Base-by-base conservation (phyloP, 2,329 filamentous ascomycete species). In the Pseudogymnoascus sp. region DNA sequence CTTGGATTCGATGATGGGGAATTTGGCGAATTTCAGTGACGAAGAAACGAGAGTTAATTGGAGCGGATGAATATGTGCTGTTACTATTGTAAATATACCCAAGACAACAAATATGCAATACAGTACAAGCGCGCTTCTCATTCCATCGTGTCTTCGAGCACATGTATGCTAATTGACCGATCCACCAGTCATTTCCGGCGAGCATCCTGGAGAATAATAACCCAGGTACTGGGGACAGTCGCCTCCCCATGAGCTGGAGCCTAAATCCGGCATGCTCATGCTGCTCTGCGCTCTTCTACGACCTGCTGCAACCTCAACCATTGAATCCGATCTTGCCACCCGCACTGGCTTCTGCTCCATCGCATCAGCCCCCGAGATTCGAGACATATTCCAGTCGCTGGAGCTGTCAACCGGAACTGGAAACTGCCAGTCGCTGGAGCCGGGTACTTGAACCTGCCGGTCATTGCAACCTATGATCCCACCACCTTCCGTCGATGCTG, bases 1-100 rank as follows among this genome's bases (percentile, higher is more conserved):
- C 71, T 93, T 67, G 90, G 90, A 0, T 95, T 95, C 69, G 91
- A 96, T 70, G 90, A 96, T 72, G 91, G 91, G 1, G 88, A 93
- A 71, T 93, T 92, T 82, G 91, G 90, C 18, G 91, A 96, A 75
- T 96, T 96, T 77, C 72, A 74, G 63, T 74, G 67, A 65, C 12
- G 40, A 40, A 52, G 8, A 33, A 52, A 52, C 2, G 49, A 55
- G 49, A 33, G 28, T 55, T 33, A 33, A 49, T n/a, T 55, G n/a
- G 45, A 55, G 45, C 45, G 45, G 45, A 59, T 59, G 33, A 18
- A 40, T 7, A 40, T 38, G 31, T 59, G 55, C 55, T 59, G 33
- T 25, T 40, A 16, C 37, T 9, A 59, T 40, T 60, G 23, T 41
- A 37, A 38, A 60, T 37, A 60, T 60, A 60, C 58, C 58, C 58